phyloP scores from a whole-genome alignment of 352 stramenopile species.

The Halophytophthora batemanensis region DNA sequence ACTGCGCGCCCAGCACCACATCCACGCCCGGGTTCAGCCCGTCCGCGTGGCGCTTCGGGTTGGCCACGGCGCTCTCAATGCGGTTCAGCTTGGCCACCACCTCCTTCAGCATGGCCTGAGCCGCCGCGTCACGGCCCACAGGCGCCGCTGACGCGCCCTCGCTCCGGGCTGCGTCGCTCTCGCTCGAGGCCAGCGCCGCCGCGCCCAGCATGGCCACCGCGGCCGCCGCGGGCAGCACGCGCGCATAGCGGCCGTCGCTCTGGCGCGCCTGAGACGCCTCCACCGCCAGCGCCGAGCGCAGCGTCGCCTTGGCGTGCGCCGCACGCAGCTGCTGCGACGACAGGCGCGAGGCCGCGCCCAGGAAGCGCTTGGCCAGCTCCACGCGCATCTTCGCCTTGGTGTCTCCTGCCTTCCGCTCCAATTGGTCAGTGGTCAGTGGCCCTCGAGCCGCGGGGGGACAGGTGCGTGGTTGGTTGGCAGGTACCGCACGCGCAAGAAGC shows the following conservation, averaged over 20 bases:
- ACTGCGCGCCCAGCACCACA: constrained; percentile 97
- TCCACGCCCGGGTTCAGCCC: constrained; percentile 70
- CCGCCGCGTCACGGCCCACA: constrained; percentile 45
- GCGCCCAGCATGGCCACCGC: constrained; percentile 29
- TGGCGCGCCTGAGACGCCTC: constrained; percentile 34
- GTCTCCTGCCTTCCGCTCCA: not conserved
- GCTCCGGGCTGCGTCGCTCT: constrained; percentile 25
- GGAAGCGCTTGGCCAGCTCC: constrained; percentile 40
- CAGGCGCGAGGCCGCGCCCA: constrained; percentile 39
- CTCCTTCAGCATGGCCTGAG: constrained; percentile 75
- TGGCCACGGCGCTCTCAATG: constrained; percentile 83
- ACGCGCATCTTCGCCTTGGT: constrained; percentile 47
- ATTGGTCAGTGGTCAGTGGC: too few relatives aligned
- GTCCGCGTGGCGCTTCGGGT: constrained; percentile 70
- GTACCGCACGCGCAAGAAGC: not conserved
- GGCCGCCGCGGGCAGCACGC: constrained; percentile 18
- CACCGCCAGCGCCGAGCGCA: constrained; percentile 45
- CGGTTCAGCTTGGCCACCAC: constrained; percentile 85
- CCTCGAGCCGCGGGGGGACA: too few relatives aligned
- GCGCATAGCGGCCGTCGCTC: constrained; percentile 12
- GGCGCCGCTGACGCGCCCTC: constrained; percentile 29
- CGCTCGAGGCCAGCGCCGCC: constrained; percentile 21
- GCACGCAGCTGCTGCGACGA: constrained; percentile 30
- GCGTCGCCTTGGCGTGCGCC: constrained; percentile 27
- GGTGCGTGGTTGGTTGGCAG: too few relatives aligned